Base-by-base conservation (phyloP, 495 filamentous ascomycete species). In the Cudoniella acicularis region DNA sequence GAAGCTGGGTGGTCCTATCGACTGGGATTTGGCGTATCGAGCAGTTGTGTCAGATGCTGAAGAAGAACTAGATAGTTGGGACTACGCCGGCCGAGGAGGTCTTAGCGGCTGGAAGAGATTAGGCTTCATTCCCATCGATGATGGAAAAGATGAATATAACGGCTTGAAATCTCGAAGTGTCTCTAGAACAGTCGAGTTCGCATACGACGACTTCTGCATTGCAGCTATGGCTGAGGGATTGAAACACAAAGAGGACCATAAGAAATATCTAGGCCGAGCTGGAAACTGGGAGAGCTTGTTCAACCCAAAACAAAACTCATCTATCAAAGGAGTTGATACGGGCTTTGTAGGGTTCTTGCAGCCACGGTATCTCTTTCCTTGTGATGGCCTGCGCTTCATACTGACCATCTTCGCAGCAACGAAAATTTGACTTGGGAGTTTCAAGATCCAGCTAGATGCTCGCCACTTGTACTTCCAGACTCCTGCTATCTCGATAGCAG, bases 151-250 rank as follows among this genome's bases (percentile, higher is more conserved):
- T 64, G 90, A 36, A 36, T 4, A 13, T 36, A 36, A 13, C 30
- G 30, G 30, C 30, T 36, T 36, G 30, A 36, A 4, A 36, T 36
- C 88, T 0, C 77, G 89, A 9, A 85, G 79, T 60, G 79, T 92
- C 36, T 88, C 85, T 0, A 74, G 88, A 6, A 91, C 87, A 0
- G 79, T 91, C 0, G 88, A 91, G 65, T 91, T 91, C 70, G 81
- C 86, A 1, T 91, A 91, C 69, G 84, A 91, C 61, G 88, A 92
- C 67, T 92, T 87, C 63, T 84, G 81, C 62, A 87, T 91, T 56
- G 74, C 87, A 1, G 76, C 83, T 58, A 82, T 90, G 68, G 85
- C 83, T 2, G 71, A 79, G 21, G 70, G 69, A 0, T 70, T 88
- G 45, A 81, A 79, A 2, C 78, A 85, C 22, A 58, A 67, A 0